phyloP scores from a whole-genome alignment of 164 flowering plant genomes.

The Vitis cinerea region DNA sequence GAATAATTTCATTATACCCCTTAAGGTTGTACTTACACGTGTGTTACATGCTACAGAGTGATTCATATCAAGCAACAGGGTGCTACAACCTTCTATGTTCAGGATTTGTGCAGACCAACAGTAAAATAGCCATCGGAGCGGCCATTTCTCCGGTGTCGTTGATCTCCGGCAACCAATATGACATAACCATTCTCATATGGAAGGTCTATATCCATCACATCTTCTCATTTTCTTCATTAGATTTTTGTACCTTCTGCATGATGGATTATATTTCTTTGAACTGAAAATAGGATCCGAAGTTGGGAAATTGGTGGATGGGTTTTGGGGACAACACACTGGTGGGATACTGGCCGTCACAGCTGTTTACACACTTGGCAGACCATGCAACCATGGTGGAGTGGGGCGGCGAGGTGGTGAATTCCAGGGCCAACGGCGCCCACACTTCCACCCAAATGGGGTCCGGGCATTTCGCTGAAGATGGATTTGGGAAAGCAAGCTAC shows the following conservation, averaged over 20 bases:
- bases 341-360: conserved; percentile 75
- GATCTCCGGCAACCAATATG: conserved; percentile 44
- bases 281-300: conserved; percentile 53
- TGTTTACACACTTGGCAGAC: conserved; percentile 62
- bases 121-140: conserved; percentile 65
- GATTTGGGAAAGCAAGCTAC: conserved; percentile 83
- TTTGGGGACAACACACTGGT: conserved; percentile 60
- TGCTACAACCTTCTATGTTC: conserved; percentile 77
- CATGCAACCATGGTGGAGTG: conserved; percentile 78
- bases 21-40: not conserved
- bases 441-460: conserved; percentile 80
- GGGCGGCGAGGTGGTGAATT: conserved; percentile 81
- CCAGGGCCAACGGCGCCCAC: conserved; percentile 52
- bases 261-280: conserved; percentile 5
- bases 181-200: conserved; percentile 64
- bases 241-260: not conserved
- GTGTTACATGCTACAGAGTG: conserved; percentile 41
- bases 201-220: conserved; percentile 41
- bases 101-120: conserved; percentile 77
- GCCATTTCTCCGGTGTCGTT: conserved; percentile 65
- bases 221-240: not conserved
- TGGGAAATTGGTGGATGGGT: conserved; percentile 79
- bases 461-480: conserved; percentile 72
- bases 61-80: conserved; percentile 70
- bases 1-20: too few species aligned